A percentile compares a stretch with the other conserved stretches of the same genome.
These are phyloP conservation scores for Erythrobasidium yunnanense DNA, from an alignment of 768 basidiomycete genomes.

Conservation along the genomic window DNA sequence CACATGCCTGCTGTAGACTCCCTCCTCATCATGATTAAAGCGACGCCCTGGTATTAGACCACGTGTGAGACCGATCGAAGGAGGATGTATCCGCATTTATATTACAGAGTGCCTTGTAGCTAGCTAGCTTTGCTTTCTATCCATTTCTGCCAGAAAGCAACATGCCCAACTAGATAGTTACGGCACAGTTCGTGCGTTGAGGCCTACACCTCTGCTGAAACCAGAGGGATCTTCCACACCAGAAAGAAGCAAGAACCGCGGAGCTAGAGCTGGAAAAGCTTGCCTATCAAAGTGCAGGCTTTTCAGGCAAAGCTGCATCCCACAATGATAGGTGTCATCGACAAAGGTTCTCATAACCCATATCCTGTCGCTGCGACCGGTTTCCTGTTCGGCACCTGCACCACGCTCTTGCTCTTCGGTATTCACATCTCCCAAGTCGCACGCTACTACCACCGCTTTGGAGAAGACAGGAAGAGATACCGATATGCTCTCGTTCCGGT, in stretches of 20 bases:
- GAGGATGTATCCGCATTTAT: too few species aligned
- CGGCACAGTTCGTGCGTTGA: too few species aligned
- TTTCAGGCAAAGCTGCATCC: background rate
- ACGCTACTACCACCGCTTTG: conserved; percentile 17
- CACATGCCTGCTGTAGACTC: too few species aligned
- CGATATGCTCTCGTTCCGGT: conserved; percentile 6
- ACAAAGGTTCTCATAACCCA: background rate
- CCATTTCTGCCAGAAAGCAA: too few species aligned
- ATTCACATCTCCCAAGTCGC: conserved; percentile 2
- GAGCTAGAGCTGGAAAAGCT: conserved; percentile 7
- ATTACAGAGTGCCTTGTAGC: too few species aligned
- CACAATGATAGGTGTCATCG: background rate
- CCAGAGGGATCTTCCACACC: too few species aligned
- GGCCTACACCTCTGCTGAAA: too few species aligned
- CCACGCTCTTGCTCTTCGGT: conserved; percentile 12
- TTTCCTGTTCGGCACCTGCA: conserved; percentile 2
- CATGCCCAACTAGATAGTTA: too few species aligned
- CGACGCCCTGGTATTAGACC: too few species aligned
- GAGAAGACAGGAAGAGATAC: conserved; percentile 1
- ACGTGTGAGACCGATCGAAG: too few species aligned
- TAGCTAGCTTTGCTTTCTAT: too few species aligned
- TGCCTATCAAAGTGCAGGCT: background rate
- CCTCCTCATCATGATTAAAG: too few species aligned
- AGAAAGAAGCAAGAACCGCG: conserved; percentile 67
- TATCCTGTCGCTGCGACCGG: conserved; percentile 23